A percentile compares a stretch with the other conserved stretches of the same genome.
Evolutionary conservation across 2,329 filamentous ascomycete species (phyloP).

Genomic region (Ciborinia camelliae): DNA sequence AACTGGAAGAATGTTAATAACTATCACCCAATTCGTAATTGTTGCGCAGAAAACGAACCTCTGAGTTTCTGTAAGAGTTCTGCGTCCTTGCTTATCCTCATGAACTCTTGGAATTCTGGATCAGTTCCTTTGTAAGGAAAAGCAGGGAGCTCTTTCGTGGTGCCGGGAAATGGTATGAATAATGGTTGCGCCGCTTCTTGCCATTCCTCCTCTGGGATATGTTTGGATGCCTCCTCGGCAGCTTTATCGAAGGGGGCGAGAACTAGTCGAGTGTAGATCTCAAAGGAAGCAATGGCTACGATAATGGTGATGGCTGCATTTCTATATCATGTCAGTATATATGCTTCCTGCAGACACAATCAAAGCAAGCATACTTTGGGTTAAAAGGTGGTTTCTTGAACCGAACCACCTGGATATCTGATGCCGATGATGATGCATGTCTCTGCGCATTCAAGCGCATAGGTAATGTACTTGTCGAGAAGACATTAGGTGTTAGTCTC

Average conservation of each 20-base stretch:
- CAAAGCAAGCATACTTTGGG: conserved; percentile 22
- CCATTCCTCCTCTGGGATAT: conserved; percentile 43
- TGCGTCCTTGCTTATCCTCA: conserved; percentile 54
- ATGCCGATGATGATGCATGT: conserved; percentile 24
- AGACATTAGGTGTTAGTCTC: conserved; percentile 6
- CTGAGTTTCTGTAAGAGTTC: conserved; percentile 41
- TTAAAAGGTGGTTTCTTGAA: conserved; percentile 26
- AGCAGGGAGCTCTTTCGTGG: conserved; percentile 48
- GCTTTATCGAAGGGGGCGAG: conserved; percentile 44
- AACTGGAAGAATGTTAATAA: conserved; percentile 39
- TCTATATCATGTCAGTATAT: conserved; percentile 22
- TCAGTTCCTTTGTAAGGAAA: conserved; percentile 53
- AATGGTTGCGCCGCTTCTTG: conserved; percentile 46
- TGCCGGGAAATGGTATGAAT: conserved; percentile 63
- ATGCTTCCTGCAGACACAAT: not conserved
- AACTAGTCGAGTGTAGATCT: conserved; percentile 46
- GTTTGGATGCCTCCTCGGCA: conserved; percentile 40
- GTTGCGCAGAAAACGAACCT: conserved; percentile 20
- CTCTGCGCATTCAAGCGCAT: conserved; percentile 27
- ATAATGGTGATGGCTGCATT: conserved; percentile 37
- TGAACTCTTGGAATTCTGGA: conserved; percentile 61
- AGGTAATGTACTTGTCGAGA: conserved; percentile 31
- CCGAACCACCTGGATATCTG: conserved; percentile 31
- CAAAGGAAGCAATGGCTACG: conserved; percentile 40
- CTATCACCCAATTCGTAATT: not conserved